These are phyloP conservation scores for Penicillium corylophilum DNA, from an alignment of 2,329 filamentous ascomycete species.

Conservation along the genomic window DNA sequence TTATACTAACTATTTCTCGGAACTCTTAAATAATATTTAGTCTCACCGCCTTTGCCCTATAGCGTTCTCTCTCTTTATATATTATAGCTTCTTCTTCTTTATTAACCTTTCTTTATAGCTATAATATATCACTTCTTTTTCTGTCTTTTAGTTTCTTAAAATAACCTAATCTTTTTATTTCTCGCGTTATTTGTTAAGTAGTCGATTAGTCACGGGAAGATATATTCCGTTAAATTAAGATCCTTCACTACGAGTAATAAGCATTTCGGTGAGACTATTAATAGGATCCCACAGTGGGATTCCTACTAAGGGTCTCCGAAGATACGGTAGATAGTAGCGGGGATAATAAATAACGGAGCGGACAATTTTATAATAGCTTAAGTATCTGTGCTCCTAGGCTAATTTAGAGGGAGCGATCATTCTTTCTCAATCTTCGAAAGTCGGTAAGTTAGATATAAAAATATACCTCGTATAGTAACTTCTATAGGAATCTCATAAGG, in stretches of 20 bases:
- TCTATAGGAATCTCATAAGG: conserved; percentile 17
- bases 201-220: conserved; percentile 9
- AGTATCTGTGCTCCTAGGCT: conserved; percentile 6
- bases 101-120: too few relatives aligned
- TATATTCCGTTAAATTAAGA: conserved; percentile 19
- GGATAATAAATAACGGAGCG: conserved; percentile 14
- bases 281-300: conserved; percentile 7
- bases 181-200: conserved; percentile 4
- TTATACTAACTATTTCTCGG: too few relatives aligned
- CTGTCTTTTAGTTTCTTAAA: too few relatives aligned
- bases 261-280: conserved; percentile 3
- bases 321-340: conserved; percentile 11
- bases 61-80: too few relatives aligned
- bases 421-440: not conserved
- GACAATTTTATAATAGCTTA: conserved; percentile 1
- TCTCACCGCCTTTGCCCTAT: too few relatives aligned
- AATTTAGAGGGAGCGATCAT: not conserved
- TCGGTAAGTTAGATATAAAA: not conserved
- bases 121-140: too few relatives aligned
- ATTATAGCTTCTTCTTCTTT: too few relatives aligned
- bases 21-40: too few relatives aligned
- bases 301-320: conserved; percentile 3
- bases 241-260: conserved; percentile 1
- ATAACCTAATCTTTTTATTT: not conserved
- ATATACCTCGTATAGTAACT: conserved; percentile 21